phyloP scores from a whole-genome alignment of 768 basidiomycete genomes.

The Leccinum incarnatum region DNA sequence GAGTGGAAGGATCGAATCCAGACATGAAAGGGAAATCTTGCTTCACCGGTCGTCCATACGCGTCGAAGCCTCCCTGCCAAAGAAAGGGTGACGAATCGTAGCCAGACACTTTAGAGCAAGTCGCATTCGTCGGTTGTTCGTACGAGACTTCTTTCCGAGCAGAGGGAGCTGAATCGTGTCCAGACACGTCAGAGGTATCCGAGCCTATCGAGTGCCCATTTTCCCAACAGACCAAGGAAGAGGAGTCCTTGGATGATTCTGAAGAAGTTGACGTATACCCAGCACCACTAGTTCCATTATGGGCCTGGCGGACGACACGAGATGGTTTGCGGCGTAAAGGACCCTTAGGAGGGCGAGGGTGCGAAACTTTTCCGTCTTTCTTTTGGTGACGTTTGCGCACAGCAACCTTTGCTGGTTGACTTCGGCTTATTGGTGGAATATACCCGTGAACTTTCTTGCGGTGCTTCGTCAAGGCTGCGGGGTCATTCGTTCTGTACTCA shows the following conservation, averaged over 20 bases:
- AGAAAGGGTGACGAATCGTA: background rate
- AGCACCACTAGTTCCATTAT: background rate
- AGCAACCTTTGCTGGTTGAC: background rate
- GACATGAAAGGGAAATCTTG: background rate
- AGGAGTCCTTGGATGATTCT: background rate
- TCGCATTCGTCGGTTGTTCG: background rate
- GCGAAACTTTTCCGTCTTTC: background rate
- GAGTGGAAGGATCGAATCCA: background rate
- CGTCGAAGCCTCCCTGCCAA: background rate
- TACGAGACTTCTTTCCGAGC: background rate
- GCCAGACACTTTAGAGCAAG: background rate
- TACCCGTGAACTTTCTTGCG: slow-evolving; percentile 23
- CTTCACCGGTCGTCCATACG: background rate
- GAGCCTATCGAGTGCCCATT: background rate
- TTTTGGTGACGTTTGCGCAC: background rate
- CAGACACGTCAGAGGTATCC: background rate
- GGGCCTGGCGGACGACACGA: background rate
- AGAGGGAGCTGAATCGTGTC: background rate
- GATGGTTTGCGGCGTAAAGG: background rate
- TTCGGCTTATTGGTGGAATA: slow-evolving; percentile 10
- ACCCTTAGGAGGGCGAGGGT: background rate
- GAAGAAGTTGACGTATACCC: background rate
- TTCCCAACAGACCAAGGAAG: too few relatives aligned
- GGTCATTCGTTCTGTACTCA: slow-evolving; percentile 23
- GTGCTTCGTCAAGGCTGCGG: slow-evolving; percentile 25